phyloP scores from a whole-genome alignment of 1,284 basidiomycete species.

The Cutaneotrichosporon cyanovorans region DNA sequence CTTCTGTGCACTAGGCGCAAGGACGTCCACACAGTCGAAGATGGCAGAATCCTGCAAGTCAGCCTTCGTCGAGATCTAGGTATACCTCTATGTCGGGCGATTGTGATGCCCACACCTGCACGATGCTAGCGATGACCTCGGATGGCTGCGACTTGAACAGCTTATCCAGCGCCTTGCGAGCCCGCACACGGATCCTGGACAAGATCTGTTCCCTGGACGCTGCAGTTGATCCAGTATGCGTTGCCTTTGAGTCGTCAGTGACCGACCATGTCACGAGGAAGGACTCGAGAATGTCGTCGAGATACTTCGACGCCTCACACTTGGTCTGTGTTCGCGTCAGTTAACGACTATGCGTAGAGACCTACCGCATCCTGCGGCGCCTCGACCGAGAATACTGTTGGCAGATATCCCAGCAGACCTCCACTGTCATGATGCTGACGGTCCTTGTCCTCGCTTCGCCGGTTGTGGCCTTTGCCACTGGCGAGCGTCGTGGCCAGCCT shows the following conservation, averaged over 20 bases:
- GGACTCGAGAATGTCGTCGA: conserved; percentile 33
- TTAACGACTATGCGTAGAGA: neutral
- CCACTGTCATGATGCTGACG: conserved; percentile 49
- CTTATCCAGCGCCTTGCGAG: conserved; percentile 72
- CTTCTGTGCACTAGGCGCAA: conserved; percentile 78
- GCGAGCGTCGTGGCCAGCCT: conserved; percentile 60
- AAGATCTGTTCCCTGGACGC: conserved; percentile 38
- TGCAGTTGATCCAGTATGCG: neutral
- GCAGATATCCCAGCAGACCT: conserved; percentile 44
- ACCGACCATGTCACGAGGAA: conserved; percentile 35
- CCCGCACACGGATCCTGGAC: conserved; percentile 50
- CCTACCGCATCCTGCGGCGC: conserved; percentile 28
- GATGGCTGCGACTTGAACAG: conserved; percentile 71
- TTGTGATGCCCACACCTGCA: conserved; percentile 31
- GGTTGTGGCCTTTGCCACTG: conserved; percentile 5
- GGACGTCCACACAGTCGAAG: conserved; percentile 74
- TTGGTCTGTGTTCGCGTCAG: conserved; percentile 15
- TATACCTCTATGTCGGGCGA: conserved; percentile 25
- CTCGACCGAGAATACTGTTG: conserved; percentile 44
- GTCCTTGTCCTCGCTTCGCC: conserved; percentile 24
- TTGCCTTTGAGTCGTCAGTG: conserved; percentile 8
- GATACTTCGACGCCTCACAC: conserved; percentile 22
- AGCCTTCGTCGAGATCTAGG: conserved; percentile 1
- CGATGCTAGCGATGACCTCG: conserved; percentile 62
- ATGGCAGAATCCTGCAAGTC: conserved; percentile 48